Evolutionary conservation across 192 early-diverging fungal genomes (phyloP), one percentile per base, ranked within the genome.

Genomic region (Coemansia sp.): DNA sequence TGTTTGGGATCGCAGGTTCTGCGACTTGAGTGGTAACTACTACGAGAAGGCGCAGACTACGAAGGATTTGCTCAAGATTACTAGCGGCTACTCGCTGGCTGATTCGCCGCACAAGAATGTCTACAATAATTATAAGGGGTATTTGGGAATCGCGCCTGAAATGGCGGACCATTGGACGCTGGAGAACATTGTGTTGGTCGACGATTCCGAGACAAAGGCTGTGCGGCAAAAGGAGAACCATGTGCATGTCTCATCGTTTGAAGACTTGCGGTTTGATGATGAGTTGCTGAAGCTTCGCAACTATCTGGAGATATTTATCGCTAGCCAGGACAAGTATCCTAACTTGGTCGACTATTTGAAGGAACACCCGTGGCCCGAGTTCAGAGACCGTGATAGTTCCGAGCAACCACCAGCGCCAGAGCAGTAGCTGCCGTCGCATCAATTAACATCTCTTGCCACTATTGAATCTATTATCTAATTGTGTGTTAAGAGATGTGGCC

Each of bases 11-110:
- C 83, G 91, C 15, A 64, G 80, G 16, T 78, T 75, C 61, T 83
- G 80, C 69, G 69, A 74, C n/a, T 35, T 83, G 0, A 63, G 66
- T 10, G 76, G 76, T 0, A 49, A 45, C 0, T 70, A 83, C 58
- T 88, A 87, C 65, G 55, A 59, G 8, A 75, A 90, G 37, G 24
- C 76, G 10, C 27, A 37, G 22, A 86, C 88, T 0, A 73, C 90
- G 12, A 92, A 92, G 64, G 85, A 92, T 44, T 72, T 92, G n/a
- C 69, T 74, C 15, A 60, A 66, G 22, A 85, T 92, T 8, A 86
- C 85, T 76, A 55, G 75, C 7, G 71, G 76, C 2, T 84, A 78
- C 16, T 82, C 61, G 1, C 64, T 83, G 44, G 67, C 44, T 13
- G 52, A 75, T 22, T 78, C 80, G 34, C 66, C 71, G 1, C 34